These are phyloP conservation scores for Tylopilus rubrobrunneus DNA, from an alignment of 768 basidiomycete species.

Conservation along the genomic window DNA sequence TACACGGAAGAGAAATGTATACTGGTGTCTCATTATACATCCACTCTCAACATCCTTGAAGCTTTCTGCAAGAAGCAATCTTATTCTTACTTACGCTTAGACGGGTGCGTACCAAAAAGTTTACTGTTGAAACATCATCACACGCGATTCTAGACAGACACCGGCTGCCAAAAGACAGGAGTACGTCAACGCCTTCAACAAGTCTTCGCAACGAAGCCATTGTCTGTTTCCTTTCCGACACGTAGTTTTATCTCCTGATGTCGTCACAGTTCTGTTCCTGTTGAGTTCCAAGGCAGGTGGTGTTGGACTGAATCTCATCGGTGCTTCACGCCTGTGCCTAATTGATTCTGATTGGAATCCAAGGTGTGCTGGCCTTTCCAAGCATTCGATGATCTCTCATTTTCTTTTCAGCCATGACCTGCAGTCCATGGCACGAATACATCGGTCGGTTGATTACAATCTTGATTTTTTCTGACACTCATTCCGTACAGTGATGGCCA, in stretches of 20 bases:
- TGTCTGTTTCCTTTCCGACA: conserved; percentile 44
- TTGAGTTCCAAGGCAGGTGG: conserved; percentile 95
- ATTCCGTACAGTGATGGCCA: conserved; percentile 75
- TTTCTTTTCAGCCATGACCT: conserved; percentile 64
- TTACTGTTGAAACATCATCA: background rate
- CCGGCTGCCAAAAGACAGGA: conserved; percentile 76
- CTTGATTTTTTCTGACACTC: background rate
- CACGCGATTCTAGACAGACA: conserved; percentile 52
- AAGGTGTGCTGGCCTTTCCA: conserved; percentile 41
- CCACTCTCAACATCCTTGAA: conserved; percentile 90
- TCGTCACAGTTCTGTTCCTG: conserved; percentile 72
- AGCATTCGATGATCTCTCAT: background rate
- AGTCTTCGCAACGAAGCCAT: conserved; percentile 59
- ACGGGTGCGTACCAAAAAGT: conserved; percentile 53
- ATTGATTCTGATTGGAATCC: conserved; percentile 96
- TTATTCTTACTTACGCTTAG: conserved; percentile 81
- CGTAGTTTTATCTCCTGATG: conserved; percentile 1
- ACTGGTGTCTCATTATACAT: conserved; percentile 94
- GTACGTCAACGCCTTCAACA: conserved; percentile 87
- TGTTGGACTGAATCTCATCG: conserved; percentile 89
- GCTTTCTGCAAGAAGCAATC: conserved; percentile 70
- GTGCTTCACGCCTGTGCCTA: conserved; percentile 82
- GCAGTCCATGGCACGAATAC: conserved; percentile 97
- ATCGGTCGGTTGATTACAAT: conserved; percentile 51
- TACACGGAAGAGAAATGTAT: conserved; percentile 91